A percentile compares a stretch with the other conserved stretches of the same genome.
These are phyloP conservation scores for Aureobasidium subglaciale DNA, from an alignment of 2,329 filamentous ascomycete species.

Conservation along the genomic window DNA sequence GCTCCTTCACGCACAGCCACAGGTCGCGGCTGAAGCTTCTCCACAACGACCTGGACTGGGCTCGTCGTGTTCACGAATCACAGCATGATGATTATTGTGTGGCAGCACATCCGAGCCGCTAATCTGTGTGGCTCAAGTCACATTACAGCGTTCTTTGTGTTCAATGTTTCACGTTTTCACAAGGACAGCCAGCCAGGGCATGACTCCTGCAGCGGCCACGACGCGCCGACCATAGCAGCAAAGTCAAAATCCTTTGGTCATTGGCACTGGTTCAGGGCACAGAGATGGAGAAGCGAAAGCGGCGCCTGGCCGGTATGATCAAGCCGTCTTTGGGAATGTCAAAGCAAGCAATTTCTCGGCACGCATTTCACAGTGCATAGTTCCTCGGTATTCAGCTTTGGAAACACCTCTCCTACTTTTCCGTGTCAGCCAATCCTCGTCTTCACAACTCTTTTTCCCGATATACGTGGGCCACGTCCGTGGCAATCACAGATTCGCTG, in stretches of 20 bases:
- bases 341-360: not conserved
- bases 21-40: constrained; percentile 7
- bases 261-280: not conserved
- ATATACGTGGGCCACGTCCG: not conserved
- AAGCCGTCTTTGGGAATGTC: not conserved
- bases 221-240: constrained; percentile 8
- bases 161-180: not conserved
- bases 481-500: constrained; percentile 4
- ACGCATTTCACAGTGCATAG: not conserved
- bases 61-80: constrained; percentile 11
- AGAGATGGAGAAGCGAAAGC: not conserved
- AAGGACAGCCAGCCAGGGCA: not conserved
- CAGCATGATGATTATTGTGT: not conserved
- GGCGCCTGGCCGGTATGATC: not conserved
- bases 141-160: not conserved
- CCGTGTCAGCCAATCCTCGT: not conserved
- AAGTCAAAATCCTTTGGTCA: not conserved
- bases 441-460: not conserved
- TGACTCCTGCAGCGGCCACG: not conserved
- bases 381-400: not conserved
- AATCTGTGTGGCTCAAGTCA: not conserved
- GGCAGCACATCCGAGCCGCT: constrained; percentile 12
- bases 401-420: not conserved
- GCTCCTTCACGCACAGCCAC: constrained; percentile 11
- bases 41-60: constrained; percentile 8